phyloP scores from a whole-genome alignment of 306 rosid genomes.

The Quercus glauca region DNA sequence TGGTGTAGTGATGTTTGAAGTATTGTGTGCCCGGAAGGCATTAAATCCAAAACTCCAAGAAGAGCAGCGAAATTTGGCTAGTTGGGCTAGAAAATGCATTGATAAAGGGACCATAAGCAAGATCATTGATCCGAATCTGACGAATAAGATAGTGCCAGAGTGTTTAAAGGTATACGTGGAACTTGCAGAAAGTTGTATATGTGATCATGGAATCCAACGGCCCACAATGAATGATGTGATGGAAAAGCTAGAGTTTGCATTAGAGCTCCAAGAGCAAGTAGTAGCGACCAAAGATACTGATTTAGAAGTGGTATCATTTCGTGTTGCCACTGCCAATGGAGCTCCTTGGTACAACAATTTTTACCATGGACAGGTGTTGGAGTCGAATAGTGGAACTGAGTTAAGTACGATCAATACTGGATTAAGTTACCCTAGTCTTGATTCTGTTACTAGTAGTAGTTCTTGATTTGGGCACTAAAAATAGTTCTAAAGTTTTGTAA shows the following conservation, averaged over 20 bases:
- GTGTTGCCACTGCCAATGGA: background rate
- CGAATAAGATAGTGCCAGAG: constrained; percentile 16
- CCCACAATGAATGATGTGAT: constrained; percentile 68
- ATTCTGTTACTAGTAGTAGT: background rate
- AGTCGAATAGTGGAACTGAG: background rate
- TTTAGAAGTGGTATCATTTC: background rate
- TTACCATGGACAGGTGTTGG: background rate
- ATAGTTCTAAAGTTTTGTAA: background rate
- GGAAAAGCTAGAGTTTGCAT: constrained; percentile 50
- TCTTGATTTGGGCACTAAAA: background rate
- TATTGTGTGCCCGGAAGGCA: constrained; percentile 8
- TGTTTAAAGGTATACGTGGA: constrained; percentile 41
- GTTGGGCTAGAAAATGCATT: constrained; percentile 13
- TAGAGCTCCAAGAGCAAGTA: constrained; percentile 39
- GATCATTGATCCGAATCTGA: constrained; percentile 36
- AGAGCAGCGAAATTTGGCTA: constrained; percentile 2
- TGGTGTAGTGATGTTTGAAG: constrained; percentile 31
- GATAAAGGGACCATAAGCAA: constrained; percentile 17
- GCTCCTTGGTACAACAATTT: background rate
- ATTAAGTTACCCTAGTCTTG: background rate
- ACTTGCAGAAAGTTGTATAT: constrained; percentile 41
- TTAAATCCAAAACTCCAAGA: background rate
- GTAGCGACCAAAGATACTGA: background rate
- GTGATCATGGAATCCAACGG: constrained; percentile 45
- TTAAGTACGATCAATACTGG: background rate